Evolutionary conservation across 169 alveolate species (phyloP).

Genomic region (Plasmodium reichenowi): DNA sequence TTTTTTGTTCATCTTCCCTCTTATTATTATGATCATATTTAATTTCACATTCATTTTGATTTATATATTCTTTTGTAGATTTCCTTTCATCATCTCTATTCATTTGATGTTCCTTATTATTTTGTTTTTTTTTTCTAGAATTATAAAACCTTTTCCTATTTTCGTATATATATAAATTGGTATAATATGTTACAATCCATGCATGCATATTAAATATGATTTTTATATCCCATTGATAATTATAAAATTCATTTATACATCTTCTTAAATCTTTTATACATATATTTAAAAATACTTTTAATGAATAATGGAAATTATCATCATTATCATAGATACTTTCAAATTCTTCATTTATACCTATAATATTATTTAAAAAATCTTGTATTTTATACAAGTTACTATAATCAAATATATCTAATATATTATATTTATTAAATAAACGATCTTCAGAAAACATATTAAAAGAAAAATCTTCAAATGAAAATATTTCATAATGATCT

Average conservation of each 20-base stretch:
- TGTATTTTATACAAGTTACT: slow-evolving; percentile 52
- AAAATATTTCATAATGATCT: slow-evolving; percentile 53
- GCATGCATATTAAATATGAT: slow-evolving; percentile 60
- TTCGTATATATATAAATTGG: slow-evolving; percentile 54
- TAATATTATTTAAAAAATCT: slow-evolving; percentile 37
- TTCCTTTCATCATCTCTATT: background rate
- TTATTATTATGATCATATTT: background rate
- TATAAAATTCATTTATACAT: slow-evolving; percentile 43
- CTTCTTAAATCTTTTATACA: slow-evolving; percentile 67
- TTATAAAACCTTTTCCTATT: slow-evolving; percentile 38
- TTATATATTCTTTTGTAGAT: too few species aligned
- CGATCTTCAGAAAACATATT: slow-evolving; percentile 30
- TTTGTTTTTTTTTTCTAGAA: background rate
- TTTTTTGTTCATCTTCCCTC: background rate
- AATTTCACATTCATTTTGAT: too few species aligned
- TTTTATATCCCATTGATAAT: slow-evolving; percentile 52
- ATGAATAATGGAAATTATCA: slow-evolving; percentile 34
- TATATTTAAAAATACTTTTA: slow-evolving; percentile 47
- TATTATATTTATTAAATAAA: slow-evolving; percentile 35
- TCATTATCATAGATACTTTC: slow-evolving; percentile 49
- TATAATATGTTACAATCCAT: slow-evolving; percentile 70
- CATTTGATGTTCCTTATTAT: background rate
- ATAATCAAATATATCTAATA: slow-evolving; percentile 40
- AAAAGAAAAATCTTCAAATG: slow-evolving; percentile 66
- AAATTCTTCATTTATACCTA: slow-evolving; percentile 69